These are phyloP conservation scores for Keithomyces neogunnii DNA, from an alignment of 2,329 filamentous ascomycete genomes.

Conservation along the genomic window DNA sequence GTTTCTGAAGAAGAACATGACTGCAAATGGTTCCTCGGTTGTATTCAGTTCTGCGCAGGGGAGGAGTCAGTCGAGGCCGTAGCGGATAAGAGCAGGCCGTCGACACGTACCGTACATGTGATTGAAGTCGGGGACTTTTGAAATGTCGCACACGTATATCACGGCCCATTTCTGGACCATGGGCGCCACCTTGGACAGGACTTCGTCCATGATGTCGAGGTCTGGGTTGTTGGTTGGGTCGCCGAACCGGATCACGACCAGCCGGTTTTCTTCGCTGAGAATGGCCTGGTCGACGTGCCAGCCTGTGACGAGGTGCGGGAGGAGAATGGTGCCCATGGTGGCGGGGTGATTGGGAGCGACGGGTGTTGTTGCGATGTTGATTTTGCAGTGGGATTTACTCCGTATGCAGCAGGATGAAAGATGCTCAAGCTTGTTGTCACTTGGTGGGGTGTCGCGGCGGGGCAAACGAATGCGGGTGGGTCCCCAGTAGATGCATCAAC, in stretches of 20 bases:
- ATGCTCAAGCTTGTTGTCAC: no score
- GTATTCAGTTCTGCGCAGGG: slow-evolving; percentile 6
- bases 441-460: not conserved
- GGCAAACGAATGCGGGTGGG: not conserved
- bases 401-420: no score
- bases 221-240: slow-evolving; percentile 58
- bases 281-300: slow-evolving; percentile 99
- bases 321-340: slow-evolving; percentile 70
- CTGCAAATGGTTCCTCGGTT: slow-evolving; percentile 65
- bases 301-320: slow-evolving; percentile 82
- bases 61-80: not conserved
- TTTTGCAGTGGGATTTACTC: no score
- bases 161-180: slow-evolving; percentile 87
- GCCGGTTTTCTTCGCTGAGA: slow-evolving; percentile 75
- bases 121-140: slow-evolving; percentile 87
- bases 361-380: not conserved
- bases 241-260: slow-evolving; percentile 90
- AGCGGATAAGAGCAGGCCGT: not conserved
- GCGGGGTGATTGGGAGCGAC: not conserved
- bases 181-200: slow-evolving; percentile 90
- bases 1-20: slow-evolving; percentile 97
- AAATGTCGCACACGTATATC: slow-evolving; percentile 90
- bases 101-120: slow-evolving; percentile 67
- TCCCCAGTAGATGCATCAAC: slow-evolving; percentile 1
- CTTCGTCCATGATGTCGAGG: slow-evolving; percentile 74